Conservation (phyloP, 208 protist genomes). For the Sergeia podlipaevii region DNA sequence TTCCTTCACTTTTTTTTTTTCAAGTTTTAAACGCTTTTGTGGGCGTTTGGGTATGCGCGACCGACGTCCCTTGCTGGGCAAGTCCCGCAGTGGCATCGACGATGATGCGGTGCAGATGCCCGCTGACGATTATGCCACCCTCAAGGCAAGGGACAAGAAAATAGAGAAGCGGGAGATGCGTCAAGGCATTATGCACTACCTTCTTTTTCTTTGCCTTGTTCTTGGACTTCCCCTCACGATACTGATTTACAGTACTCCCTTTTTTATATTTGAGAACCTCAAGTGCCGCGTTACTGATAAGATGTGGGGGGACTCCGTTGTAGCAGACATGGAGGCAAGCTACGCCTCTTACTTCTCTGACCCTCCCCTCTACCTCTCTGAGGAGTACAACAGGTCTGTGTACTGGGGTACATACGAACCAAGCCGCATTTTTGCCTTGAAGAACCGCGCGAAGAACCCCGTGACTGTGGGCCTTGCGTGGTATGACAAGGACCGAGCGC, state of each 20-base stretch:
- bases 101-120: slow-evolving; percentile 24
- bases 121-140: slow-evolving; percentile 21
- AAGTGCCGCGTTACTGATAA: slow-evolving; percentile 52
- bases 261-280: slow-evolving; percentile 77
- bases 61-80: background rate
- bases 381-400: slow-evolving; percentile 68
- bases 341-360: slow-evolving; percentile 55
- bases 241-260: slow-evolving; percentile 63
- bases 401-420: slow-evolving; percentile 87
- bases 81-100: background rate
- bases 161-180: slow-evolving; percentile 14
- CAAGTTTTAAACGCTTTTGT: background rate
- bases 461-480: slow-evolving; percentile 77
- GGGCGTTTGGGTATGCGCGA: background rate
- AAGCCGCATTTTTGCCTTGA: slow-evolving; percentile 75
- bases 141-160: slow-evolving; percentile 13
- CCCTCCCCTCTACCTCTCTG: slow-evolving; percentile 61
- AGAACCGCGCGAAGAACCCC: slow-evolving; percentile 53
- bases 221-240: slow-evolving; percentile 52
- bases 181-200: slow-evolving; percentile 35
- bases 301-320: slow-evolving; percentile 44
- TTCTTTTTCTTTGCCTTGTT: slow-evolving; percentile 51
- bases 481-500: slow-evolving; percentile 58
- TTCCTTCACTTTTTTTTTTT: slow-evolving; percentile 4
- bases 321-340: slow-evolving; percentile 38